Percentiles rank a stretch among this genome's conserved stretches.
Conservation (phyloP, 2,329 filamentous ascomycete genomes). For the Microsporum canis region DNA sequence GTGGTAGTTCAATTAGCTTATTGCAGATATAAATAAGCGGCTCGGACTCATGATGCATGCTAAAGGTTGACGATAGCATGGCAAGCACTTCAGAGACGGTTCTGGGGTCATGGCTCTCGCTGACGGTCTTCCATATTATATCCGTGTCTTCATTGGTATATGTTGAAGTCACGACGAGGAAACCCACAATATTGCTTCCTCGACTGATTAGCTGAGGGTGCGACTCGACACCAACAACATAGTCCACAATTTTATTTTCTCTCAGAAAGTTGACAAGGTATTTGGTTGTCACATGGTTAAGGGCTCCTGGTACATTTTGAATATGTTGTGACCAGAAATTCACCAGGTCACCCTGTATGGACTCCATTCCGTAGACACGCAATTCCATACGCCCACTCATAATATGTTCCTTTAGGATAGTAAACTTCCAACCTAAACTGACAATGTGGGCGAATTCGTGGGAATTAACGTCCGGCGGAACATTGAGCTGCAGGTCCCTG, state of each 20-base stretch:
- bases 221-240: conserved; percentile 80
- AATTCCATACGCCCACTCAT: conserved; percentile 83
- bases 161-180: conserved; percentile 65
- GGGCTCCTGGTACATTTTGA: conserved; percentile 33
- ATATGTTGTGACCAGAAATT: conserved; percentile 50
- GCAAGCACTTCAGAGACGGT: conserved; percentile 68
- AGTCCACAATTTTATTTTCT: conserved; percentile 62
- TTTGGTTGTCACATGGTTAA: conserved; percentile 46
- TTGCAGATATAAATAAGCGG: conserved; percentile 54
- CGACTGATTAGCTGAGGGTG: conserved; percentile 80
- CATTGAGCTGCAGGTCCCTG: conserved; percentile 25
- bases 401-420: conserved; percentile 58
- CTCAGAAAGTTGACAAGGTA: conserved; percentile 61
- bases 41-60: conserved; percentile 34
- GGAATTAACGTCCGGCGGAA: conserved; percentile 20
- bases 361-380: conserved; percentile 64
- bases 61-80: conserved; percentile 47
- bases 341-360: conserved; percentile 61
- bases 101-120: conserved; percentile 68
- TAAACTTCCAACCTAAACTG: conserved; percentile 55
- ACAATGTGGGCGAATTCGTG: conserved; percentile 27
- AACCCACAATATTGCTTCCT: conserved; percentile 74
- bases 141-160: conserved; percentile 65
- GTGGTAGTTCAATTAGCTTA: conserved; percentile 56
- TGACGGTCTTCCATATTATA: conserved; percentile 72